phyloP scores from a whole-genome alignment of 192 early-diverging fungal species.

The Coemansia sp. region DNA sequence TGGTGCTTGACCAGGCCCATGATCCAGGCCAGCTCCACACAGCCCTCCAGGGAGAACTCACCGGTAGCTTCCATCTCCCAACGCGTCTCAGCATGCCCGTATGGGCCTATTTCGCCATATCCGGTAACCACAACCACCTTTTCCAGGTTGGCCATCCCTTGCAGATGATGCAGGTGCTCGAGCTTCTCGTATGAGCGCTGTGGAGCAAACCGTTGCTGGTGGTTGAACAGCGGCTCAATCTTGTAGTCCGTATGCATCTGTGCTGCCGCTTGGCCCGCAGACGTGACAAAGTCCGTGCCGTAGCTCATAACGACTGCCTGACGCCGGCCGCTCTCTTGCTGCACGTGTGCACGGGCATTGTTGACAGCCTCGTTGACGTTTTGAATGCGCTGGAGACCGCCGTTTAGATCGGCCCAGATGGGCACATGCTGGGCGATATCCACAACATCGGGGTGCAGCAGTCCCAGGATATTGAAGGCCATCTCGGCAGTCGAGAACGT shows the following conservation, averaged over 20 bases:
- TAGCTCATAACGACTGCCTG: slow-evolving; percentile 10
- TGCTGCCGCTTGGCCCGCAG: slow-evolving; percentile 8
- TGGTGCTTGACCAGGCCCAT: slow-evolving; percentile 88
- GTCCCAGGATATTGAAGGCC: slow-evolving; percentile 89
- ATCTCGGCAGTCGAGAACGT: slow-evolving; percentile 92
- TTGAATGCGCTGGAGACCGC: slow-evolving; percentile 80
- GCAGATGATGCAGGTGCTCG: slow-evolving; percentile 58
- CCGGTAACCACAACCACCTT: slow-evolving; percentile 90
- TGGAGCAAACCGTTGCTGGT: slow-evolving; percentile 77
- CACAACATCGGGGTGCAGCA: slow-evolving; percentile 77
- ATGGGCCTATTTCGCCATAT: slow-evolving; percentile 91
- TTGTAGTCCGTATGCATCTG: slow-evolving; percentile 19
- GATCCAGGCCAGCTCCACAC: slow-evolving; percentile 96
- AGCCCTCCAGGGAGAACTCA: slow-evolving; percentile 57
- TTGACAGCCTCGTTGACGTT: slow-evolving; percentile 19
- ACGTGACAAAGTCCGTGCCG: slow-evolving; percentile 12
- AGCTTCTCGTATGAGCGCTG: slow-evolving; percentile 63
- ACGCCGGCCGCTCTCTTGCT: slow-evolving; percentile 6
- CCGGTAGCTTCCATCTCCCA: slow-evolving; percentile 97
- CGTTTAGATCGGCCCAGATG: slow-evolving; percentile 95
- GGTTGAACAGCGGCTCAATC: slow-evolving; percentile 76
- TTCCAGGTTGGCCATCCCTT: slow-evolving; percentile 78
- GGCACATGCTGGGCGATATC: slow-evolving; percentile 73
- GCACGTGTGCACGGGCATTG: not conserved
- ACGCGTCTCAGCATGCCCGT: slow-evolving; percentile 85